These are phyloP conservation scores for Glycyrrhiza uralensis DNA, from an alignment of 306 rosid species.

Conservation along the genomic window DNA sequence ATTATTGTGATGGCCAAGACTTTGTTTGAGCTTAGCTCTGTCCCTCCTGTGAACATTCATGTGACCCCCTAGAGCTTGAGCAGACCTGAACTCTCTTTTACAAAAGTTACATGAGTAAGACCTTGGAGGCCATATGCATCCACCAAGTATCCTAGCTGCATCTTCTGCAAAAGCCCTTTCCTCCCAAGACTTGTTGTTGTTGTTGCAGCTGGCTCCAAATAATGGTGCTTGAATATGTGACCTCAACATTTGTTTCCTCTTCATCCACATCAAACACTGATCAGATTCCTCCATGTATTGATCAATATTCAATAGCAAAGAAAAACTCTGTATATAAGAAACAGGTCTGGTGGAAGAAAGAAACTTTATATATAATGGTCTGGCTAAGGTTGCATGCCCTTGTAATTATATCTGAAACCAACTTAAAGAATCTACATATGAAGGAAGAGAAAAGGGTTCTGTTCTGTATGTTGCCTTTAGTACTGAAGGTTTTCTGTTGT, in stretches of 20 bases:
- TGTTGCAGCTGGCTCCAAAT: neutral
- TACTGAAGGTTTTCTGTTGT: constrained; percentile 41
- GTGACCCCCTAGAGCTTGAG: constrained; percentile 97
- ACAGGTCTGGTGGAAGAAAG: neutral
- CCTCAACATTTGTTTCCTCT: constrained; percentile 41
- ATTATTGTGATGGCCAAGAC: constrained; percentile 17
- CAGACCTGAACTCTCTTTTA: constrained; percentile 77
- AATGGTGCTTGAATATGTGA: constrained; percentile 31
- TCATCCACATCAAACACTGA: constrained; percentile 44
- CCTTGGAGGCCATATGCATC: constrained; percentile 82
- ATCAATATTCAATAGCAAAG: neutral
- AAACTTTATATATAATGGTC: constrained; percentile 16
- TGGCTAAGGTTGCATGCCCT: constrained; percentile 14
- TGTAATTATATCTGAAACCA: constrained; percentile 35
- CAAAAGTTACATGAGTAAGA: constrained; percentile 88
- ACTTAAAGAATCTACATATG: constrained; percentile 38
- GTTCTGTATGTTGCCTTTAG: constrained; percentile 38
- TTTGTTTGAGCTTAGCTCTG: constrained; percentile 72
- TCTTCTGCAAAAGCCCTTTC: constrained; percentile 87
- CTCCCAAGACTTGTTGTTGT: constrained; percentile 51
- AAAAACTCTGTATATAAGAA: neutral
- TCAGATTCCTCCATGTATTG: constrained; percentile 46
- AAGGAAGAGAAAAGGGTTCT: constrained; percentile 33
- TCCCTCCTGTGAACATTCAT: constrained; percentile 94
- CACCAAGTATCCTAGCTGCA: constrained; percentile 52